These are phyloP conservation scores for Sanghuangporus baumii DNA, from an alignment of 1,284 basidiomycete genomes.

Conservation along the genomic window DNA sequence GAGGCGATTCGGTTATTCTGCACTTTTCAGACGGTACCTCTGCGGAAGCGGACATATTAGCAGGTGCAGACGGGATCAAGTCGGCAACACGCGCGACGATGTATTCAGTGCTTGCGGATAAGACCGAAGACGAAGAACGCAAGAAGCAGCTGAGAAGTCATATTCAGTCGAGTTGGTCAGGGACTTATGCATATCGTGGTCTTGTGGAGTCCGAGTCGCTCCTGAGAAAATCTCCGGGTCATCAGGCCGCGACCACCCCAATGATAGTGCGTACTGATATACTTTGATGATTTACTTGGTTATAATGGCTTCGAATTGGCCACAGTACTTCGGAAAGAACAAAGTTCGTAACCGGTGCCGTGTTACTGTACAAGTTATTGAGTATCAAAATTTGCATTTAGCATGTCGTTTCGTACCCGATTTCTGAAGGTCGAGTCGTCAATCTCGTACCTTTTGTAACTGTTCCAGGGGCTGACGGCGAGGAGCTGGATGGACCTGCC, in stretches of 20 bases:
- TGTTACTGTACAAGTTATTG: background rate
- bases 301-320: background rate
- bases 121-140: slow-evolving; percentile 6
- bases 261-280: slow-evolving; percentile 13
- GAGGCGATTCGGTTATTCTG: slow-evolving; percentile 23
- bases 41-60: slow-evolving; percentile 35
- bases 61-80: slow-evolving; percentile 42
- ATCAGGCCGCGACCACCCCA: slow-evolving; percentile 26
- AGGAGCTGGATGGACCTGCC: slow-evolving; percentile 22
- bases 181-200: slow-evolving; percentile 37
- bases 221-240: slow-evolving; percentile 28
- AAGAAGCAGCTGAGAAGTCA: slow-evolving; percentile 19
- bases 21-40: slow-evolving; percentile 33
- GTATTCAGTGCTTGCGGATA: slow-evolving; percentile 26
- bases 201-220: slow-evolving; percentile 31
- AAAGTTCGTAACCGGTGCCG: slow-evolving; percentile 30
- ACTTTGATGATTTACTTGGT: background rate
- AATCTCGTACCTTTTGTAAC: slow-evolving; percentile 23
- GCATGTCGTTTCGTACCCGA: slow-evolving; percentile 27
- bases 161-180: slow-evolving; percentile 36
- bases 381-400: slow-evolving; percentile 28
- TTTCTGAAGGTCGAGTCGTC: slow-evolving; percentile 23
- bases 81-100: slow-evolving; percentile 32
- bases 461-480: slow-evolving; percentile 20
- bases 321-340: slow-evolving; percentile 39